Evolutionary conservation across 805 yeast species (phyloP), one percentile per base, ranked within the genome.

Genomic region (Candida argentea): DNA sequence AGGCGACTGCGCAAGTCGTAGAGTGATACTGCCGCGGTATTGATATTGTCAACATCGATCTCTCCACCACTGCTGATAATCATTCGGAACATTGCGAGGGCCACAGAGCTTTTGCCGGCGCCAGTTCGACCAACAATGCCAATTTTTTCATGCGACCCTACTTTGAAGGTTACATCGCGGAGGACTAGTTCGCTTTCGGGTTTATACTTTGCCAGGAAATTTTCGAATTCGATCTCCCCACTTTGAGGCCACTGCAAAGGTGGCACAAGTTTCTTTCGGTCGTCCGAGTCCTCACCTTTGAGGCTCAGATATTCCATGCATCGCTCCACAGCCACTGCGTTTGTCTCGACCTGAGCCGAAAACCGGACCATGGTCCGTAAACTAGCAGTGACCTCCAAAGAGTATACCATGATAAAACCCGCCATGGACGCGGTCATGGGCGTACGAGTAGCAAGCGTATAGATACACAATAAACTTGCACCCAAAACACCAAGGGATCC

Each of bases 181-280:
- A 47, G 30, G 5, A 44, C 43, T 15, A 36, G 35, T 25, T 46
- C 51, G 27, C 43, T 33, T 30, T 40, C 38, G n/a, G 30, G 34
- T 25, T 44, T 38, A 27, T 47, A 47, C 11, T 42, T 26, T 9
- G 52, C 40, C 6, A 51, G 40, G 16, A 44, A 47, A 30, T 39
- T 32, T 13, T 28, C 65, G 46, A 87, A 80, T 30, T 63, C 61
- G 28, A 87, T 68, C 3, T 61, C 67, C 25, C 96, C 96, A 10
- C 57, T 45, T 7, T 58, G 47, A 6, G 95, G 95, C 95, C 95
- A 87, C n/a, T 55, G 40, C 2, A 52, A 46, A 5, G 62, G 55
- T 2, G 79, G 65, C 7, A 75, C 71, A 50, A 95, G 74, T 48
- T 87, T 86, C 32, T 84, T 69, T 38, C 81, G 52, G 18, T 70